Conservation (phyloP, 2,329 filamentous ascomycete species). For the Trichoderma atrobrunneum region DNA sequence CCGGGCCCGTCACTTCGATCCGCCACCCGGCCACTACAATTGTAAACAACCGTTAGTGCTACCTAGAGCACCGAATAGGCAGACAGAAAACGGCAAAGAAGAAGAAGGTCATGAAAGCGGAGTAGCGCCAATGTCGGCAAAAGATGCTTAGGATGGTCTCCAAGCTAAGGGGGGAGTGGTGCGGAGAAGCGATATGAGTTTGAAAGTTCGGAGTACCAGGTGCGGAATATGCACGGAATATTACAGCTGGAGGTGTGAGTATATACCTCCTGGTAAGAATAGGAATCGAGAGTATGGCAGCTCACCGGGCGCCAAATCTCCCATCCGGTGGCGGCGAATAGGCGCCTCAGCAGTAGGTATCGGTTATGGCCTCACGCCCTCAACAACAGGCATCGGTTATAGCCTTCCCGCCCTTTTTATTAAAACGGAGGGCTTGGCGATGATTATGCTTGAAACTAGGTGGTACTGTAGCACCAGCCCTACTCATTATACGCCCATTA, state of each 20-base stretch:
- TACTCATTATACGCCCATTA: neutral
- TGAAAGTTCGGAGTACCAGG: neutral
- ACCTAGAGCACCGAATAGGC: neutral
- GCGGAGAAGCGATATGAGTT: neutral
- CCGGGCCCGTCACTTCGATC: conserved; percentile 6
- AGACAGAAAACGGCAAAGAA: neutral
- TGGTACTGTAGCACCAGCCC: neutral
- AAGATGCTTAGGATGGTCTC: neutral
- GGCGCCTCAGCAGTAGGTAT: neutral
- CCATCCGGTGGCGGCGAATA: neutral
- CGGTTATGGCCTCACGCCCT: neutral
- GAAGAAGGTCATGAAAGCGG: neutral
- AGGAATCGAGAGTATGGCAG: neutral
- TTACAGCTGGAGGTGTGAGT: neutral
- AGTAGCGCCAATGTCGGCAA: neutral
- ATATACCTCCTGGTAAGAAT: neutral
- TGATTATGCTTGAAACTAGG: neutral
- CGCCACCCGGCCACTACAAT: neutral
- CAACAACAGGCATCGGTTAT: neutral
- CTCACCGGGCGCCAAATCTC: neutral
- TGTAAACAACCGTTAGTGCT: neutral
- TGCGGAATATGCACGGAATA: neutral
- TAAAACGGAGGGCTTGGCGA: neutral
- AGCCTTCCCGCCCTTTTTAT: neutral
- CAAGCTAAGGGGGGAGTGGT: neutral